Conservation (phyloP, 306 rosid species). For the Vigna nakashimae region DNA sequence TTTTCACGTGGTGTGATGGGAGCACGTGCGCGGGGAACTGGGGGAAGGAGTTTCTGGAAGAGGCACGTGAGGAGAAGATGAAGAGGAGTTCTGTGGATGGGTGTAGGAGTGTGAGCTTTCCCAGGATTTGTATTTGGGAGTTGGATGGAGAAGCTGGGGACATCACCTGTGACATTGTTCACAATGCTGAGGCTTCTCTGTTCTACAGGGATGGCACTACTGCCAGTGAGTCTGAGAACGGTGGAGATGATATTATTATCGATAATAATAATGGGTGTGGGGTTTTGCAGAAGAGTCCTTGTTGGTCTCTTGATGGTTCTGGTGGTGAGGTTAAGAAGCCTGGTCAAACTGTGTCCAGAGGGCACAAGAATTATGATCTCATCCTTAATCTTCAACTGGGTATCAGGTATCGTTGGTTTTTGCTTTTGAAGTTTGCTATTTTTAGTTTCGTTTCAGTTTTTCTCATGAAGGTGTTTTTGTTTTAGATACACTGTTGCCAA, state of each 20-base stretch:
- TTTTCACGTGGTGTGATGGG: constrained; percentile 50
- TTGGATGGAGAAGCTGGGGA: constrained; percentile 73
- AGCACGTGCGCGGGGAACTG: constrained; percentile 40
- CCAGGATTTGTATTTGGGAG: constrained; percentile 70
- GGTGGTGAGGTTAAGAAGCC: constrained; percentile 61
- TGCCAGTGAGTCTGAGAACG: constrained; percentile 28
- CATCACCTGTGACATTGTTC: constrained; percentile 67
- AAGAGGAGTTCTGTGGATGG: constrained; percentile 59
- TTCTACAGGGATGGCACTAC: constrained; percentile 50
- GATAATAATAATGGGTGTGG: background rate
- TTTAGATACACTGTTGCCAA: constrained; percentile 58
- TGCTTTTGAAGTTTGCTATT: background rate
- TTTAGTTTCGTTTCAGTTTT: background rate
- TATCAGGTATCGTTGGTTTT: constrained; percentile 46
- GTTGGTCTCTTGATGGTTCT: constrained; percentile 42
- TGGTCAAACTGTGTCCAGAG: constrained; percentile 53
- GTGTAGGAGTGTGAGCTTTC: constrained; percentile 51
- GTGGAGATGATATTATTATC: background rate
- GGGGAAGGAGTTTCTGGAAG: constrained; percentile 44
- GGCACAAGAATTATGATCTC: constrained; percentile 64
- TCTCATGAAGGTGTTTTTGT: background rate
- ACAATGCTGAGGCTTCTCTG: constrained; percentile 55
- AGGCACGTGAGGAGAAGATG: constrained; percentile 3
- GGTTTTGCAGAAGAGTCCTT: constrained; percentile 44
- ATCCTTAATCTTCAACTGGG: constrained; percentile 62